Base-by-base conservation (phyloP, 768 basidiomycete species). In the Butyriboletus loyo region DNA sequence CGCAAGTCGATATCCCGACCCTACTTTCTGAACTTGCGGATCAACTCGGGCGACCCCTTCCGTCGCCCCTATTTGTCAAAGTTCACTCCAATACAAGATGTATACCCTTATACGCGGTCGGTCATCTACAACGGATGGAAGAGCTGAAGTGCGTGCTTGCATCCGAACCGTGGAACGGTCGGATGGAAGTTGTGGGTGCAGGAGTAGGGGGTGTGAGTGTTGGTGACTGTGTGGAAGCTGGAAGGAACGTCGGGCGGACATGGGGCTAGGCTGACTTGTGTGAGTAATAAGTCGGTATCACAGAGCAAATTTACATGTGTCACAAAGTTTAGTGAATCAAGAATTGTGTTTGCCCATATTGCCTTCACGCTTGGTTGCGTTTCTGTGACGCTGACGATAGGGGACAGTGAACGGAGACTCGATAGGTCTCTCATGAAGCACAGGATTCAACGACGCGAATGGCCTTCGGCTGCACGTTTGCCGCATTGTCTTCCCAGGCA, bases 151-250 rank as follows among this genome's bases (percentile, higher is more conserved):
- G 55, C 2, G 74, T 72, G 10, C 65, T 89, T 42, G 46, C 49
- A 2, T 68, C 58, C 55, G 66, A 52, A 60, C 72, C 54, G 68
- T 84, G 82, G 77, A 66, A 57, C 57, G 77, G 75, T 50, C 64
- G 57, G 43, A 57, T 93, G 65, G 82, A 83, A 49, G 75, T 93
- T 3, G 71, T 89, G 7, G 94, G 94, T n/a, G 88, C 90, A 11
- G 89, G 91, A 2, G 87, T 92, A 30, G 83, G 83, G 0, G 93
- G 93, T 3, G 89, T 93, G 3, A 93, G 93, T 59, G 80, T 95
- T 1, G 85, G 84, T 8, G 93, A 96, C 62, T 95, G 92, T 66
- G 77, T 94, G 11, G 82, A 85, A 60, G 82, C 83, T 5, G 93
- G 87, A 14, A 81, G 85, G 65, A 73, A 68, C 21, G 86, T 73